Conservation (phyloP, 768 basidiomycete species). For the Astraeus odoratus region DNA sequence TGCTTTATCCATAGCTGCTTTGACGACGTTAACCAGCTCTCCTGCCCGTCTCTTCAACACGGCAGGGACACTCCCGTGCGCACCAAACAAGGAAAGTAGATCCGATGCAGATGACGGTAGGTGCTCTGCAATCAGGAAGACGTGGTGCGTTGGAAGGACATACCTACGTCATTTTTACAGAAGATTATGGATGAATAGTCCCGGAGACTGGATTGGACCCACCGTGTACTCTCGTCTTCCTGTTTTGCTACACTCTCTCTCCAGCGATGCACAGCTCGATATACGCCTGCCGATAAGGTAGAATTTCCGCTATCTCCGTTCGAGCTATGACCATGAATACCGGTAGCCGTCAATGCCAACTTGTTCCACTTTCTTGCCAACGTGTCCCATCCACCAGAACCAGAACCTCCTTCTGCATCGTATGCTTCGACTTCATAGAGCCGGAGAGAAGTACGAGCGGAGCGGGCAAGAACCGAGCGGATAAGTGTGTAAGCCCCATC, state of each 20-base stretch:
- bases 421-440: conserved; percentile 66
- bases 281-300: conserved; percentile 53
- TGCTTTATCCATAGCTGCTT: conserved; percentile 32
- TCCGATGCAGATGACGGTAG: conserved; percentile 60
- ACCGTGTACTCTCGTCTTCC: conserved; percentile 85
- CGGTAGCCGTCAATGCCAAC: conserved; percentile 28
- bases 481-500: conserved; percentile 36
- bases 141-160: conserved; percentile 65
- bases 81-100: conserved; percentile 51
- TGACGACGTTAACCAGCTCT: conserved; percentile 61
- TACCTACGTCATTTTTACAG: conserved; percentile 37
- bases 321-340: conserved; percentile 26
- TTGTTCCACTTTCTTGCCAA: conserved; percentile 84
- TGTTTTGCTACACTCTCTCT: conserved; percentile 70
- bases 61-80: conserved; percentile 37
- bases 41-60: conserved; percentile 53
- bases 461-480: conserved; percentile 60
- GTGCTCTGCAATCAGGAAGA: conserved; percentile 68
- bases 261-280: conserved; percentile 74
- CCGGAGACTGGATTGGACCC: conserved; percentile 17
- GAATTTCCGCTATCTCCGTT: conserved; percentile 21
- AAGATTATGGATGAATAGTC: neutral
- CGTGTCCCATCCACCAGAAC: conserved; percentile 69
- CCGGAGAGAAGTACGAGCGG: conserved; percentile 69
- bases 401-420: conserved; percentile 56